These are phyloP conservation scores for Ustilago lituana DNA, from an alignment of 1,284 basidiomycete species.

Conservation along the genomic window DNA sequence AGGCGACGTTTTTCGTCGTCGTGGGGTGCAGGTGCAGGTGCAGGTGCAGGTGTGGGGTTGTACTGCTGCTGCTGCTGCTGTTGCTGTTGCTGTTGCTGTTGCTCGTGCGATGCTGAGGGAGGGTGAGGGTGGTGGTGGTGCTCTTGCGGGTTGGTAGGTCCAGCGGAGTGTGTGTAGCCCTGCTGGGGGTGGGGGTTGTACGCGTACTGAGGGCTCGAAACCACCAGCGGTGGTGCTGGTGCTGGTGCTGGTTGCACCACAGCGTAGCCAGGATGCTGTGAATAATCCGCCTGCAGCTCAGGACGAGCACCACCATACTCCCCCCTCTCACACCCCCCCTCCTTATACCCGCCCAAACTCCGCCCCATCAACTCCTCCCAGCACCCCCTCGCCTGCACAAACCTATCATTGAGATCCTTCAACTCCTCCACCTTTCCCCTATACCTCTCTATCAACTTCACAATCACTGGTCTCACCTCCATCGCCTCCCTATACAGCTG, in stretches of 20 bases:
- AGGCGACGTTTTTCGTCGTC: constrained; percentile 63
- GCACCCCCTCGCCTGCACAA: constrained; percentile 81
- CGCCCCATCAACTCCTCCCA: constrained; percentile 93
- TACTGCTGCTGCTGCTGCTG: constrained; percentile 33
- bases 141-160: constrained; percentile 11
- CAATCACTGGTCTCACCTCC: constrained; percentile 89
- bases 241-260: constrained; percentile 15
- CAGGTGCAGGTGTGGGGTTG: too few species aligned
- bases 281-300: constrained; percentile 38
- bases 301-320: constrained; percentile 41
- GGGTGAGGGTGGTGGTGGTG: constrained; percentile 6
- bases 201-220: constrained; percentile 62
- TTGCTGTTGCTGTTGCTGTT: constrained; percentile 6
- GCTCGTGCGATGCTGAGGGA: too few species aligned
- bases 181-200: constrained; percentile 17
- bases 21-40: constrained; percentile 42
- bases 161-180: constrained; percentile 15
- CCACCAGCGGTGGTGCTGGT: too few species aligned
- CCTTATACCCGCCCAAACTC: constrained; percentile 77
- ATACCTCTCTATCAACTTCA: constrained; percentile 96
- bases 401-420: constrained; percentile 87
- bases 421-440: constrained; percentile 72
- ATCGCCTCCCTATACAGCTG: constrained; percentile 91
- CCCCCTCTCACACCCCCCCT: constrained; percentile 41
- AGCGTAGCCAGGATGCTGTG: constrained; percentile 30